Base-by-base conservation (phyloP, 108 stramenopile species). In the Cyclostephanos invisitatus region DNA sequence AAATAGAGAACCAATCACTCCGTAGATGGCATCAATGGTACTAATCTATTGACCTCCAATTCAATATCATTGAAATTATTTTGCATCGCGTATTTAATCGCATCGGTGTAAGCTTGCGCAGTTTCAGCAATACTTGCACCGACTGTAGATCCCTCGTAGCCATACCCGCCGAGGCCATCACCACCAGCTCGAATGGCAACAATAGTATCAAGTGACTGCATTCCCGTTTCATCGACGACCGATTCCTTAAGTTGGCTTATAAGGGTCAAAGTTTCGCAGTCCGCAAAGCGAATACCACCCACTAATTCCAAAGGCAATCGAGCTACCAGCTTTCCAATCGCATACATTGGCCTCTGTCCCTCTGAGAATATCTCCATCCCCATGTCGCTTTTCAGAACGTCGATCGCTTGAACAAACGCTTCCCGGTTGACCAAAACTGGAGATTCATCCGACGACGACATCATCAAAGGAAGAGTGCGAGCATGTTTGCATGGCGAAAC, bases 151-250 rank as follows among this genome's bases (percentile, higher is more conserved):
- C 76, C 56, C 18, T 70, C 63, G 64, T 66, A 77, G 14, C 63
- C 76, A 65, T 58, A 73, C 18, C 69, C 24, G 8, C 50, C 75
- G 47, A 50, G 51, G 11, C 59, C 65, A 55, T 60, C 74, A 61
- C 14, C 28, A 18, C 76, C 76, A 22, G 69, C 76, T 20, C 76
- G 68, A 60, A 77, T 57, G 22, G 76, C 63, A 35, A 77, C 69
- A 70, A 77, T 77, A 37, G 76, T 77, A 65, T 77, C 76, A 56
- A 77, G 51, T n/a, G 76, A 77, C 65, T 70, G 69, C 7, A 77
- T 60, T 49, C 76, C 76, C 11, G 76, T 77, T 36, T 20, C 56
- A 59, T 77, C 69, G 24, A 66, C 68, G 5, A 77, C 76, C 35
- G 53, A 18, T 14, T 68, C 58, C 42, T 58, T 64, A 14, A 77